phyloP scores from a whole-genome alignment of 108 stramenopile species.

The Bacterosira constricta region DNA sequence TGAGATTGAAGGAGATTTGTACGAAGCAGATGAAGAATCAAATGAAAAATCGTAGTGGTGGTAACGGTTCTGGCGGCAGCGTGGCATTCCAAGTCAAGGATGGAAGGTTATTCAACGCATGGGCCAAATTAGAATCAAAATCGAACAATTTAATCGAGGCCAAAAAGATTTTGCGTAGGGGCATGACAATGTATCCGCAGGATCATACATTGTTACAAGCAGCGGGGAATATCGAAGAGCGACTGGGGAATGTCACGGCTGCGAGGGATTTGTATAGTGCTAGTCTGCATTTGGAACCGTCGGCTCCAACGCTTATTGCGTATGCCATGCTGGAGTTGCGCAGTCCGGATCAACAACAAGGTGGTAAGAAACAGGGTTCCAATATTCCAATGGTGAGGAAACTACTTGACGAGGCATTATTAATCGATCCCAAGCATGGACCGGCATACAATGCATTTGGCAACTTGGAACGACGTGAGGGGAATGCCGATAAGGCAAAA shows the following conservation, averaged over 20 bases:
- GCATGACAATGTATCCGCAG: slow-evolving; percentile 63
- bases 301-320: slow-evolving; percentile 81
- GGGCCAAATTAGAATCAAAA: slow-evolving; percentile 79
- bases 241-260: slow-evolving; percentile 63
- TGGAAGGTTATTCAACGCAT: slow-evolving; percentile 84
- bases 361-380: neutral
- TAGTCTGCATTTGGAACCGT: slow-evolving; percentile 67
- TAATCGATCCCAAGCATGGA: slow-evolving; percentile 80
- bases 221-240: slow-evolving; percentile 86
- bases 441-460: slow-evolving; percentile 87
- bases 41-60: slow-evolving; percentile 27
- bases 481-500: slow-evolving; percentile 62
- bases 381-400: slow-evolving; percentile 59
- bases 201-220: slow-evolving; percentile 76
- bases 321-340: slow-evolving; percentile 77
- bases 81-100: slow-evolving; percentile 49
- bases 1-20: slow-evolving; percentile 37
- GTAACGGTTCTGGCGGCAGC: neutral
- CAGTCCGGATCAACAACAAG: slow-evolving; percentile 40
- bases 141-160: slow-evolving; percentile 52
- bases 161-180: slow-evolving; percentile 60
- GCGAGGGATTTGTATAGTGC: slow-evolving; percentile 70
- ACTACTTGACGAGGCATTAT: slow-evolving; percentile 78
- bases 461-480: slow-evolving; percentile 62
- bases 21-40: slow-evolving; percentile 31